Evolutionary conservation across 108 stramenopile genomes (phyloP), one percentile per base, ranked within the genome.

Genomic region (Fistulifera solaris): DNA sequence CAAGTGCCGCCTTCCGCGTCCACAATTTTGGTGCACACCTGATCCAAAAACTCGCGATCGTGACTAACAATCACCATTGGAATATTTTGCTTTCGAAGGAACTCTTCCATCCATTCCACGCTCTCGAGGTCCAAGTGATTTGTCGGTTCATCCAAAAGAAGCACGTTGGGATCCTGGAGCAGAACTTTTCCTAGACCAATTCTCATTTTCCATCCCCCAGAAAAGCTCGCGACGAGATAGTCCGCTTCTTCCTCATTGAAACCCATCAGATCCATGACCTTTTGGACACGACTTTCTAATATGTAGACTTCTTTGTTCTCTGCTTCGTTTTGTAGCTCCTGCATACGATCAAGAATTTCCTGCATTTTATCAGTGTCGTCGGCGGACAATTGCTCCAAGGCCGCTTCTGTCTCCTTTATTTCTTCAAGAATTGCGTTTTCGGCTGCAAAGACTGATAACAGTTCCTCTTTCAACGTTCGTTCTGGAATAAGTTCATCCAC

Each of bases 11-110:
- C 89, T 38, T 96, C 94, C 1, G 85, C 84, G 55, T 97, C 94
- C 1, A 97, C 94, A 55, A 96, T 97, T 63, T 91, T 93, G 44
- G 85, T 90, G 75, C 95, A 94, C 15, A 94, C 95, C 61, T 92
- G 93, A 75, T 98, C 97, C 50, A 98, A 76, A 66, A 98, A 98
- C 70, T 96, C 97, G 56, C 97, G 86, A 85, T 98, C 97, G 65
- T 98, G 97, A 57, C 89, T 93, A 7, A 98, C 97, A 59, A 98
- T 95, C 26, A 96, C 76, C 94, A 98, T 96, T 22, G 97, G 95
- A 39, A 96, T 73, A 48, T 78, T 92, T 62, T 96, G 96, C 52
- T 95, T 77, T 7, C 81, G 67, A 45, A 98, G 67, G 63, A 97
- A 98, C 40, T 68, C 70, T 68, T 98, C 97, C 17, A 98, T 67